phyloP scores from a whole-genome alignment of 139 green algal genomes.

The Mychonastes homosphaera region DNA sequence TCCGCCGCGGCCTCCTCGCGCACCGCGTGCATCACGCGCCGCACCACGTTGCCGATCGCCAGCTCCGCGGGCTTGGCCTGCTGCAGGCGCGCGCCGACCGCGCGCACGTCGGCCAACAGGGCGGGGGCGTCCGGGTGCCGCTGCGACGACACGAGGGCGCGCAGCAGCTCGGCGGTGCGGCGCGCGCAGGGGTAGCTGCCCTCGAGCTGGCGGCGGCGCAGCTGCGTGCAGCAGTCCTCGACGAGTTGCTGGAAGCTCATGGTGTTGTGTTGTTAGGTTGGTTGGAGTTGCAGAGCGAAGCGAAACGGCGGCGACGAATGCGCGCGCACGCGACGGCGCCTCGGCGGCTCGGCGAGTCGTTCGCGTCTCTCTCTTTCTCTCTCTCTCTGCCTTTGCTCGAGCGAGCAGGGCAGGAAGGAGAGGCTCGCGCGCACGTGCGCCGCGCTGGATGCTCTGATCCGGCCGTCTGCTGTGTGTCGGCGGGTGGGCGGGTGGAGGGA shows the following conservation, averaged over 20 bases:
- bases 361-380: too few species aligned
- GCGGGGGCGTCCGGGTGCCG: slow-evolving; percentile 36
- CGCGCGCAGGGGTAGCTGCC: slow-evolving; percentile 55
- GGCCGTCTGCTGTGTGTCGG: too few species aligned
- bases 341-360: too few species aligned
- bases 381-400: too few species aligned
- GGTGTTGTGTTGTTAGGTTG: too few species aligned
- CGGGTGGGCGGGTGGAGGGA: too few species aligned
- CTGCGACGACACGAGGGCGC: slow-evolving; percentile 52
- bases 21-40: slow-evolving; percentile 86
- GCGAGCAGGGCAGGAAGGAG: too few species aligned
- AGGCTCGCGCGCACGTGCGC: too few species aligned
- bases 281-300: too few species aligned
- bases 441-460: too few species aligned
- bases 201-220: slow-evolving; percentile 47
- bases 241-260: slow-evolving; percentile 29
- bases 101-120: slow-evolving; percentile 63
- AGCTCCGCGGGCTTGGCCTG: slow-evolving; percentile 78
- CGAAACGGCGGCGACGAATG: too few species aligned
- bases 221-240: slow-evolving; percentile 53
- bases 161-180: slow-evolving; percentile 66
- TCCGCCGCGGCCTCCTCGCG: slow-evolving; percentile 73
- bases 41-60: slow-evolving; percentile 84
- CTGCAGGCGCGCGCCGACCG: slow-evolving; percentile 56
- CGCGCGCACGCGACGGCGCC: too few species aligned